Base-by-base conservation (phyloP, 441 rosid species). In the Gossypium gossypioides region DNA sequence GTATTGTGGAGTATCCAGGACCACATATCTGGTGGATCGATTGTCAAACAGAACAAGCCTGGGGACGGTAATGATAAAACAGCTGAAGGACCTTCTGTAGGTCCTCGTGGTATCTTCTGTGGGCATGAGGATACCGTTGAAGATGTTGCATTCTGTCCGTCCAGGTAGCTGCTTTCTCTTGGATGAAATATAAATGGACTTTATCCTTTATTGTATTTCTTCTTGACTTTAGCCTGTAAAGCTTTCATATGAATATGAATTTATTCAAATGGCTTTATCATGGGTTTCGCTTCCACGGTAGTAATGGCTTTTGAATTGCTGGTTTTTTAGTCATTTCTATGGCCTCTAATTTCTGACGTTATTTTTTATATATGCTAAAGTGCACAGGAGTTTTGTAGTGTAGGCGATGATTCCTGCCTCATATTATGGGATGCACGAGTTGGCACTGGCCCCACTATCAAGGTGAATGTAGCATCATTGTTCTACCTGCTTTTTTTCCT, bases 381-480 rank as follows among this genome's bases (percentile, higher is more conserved):
- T 85, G 93, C 83, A 1, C 97, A 90, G 85, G 98, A 96, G 79
- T 96, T 96, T 80, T 91, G 97, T 80, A 96, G 99, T 52, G 98
- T 96, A 52, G 98, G 99, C 71, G 99, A 96, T 80, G 98, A 96
- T 83, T 90, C 98, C 77, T 93, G 99, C 86, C 99, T 96, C 65
- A 93, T 96, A 78, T 77, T 96, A 16, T 96, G 98, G 99, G 98
- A 93, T 93, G 96, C 96, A 50, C 92, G 98, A 58, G 77, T 78
- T 73, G 98, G 98, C 65, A 77, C 86, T 57, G 79, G 81, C 80
- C 99, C 97, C 25, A 81, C 79, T 63, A 76, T 87, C 16, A 96
- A 96, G 98, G 99, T 92, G 51, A 42, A 37, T 2, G 67, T 3
- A 40, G 3, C 52, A 63, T 40, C 29, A 9, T 21, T 19, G 5